Evolutionary conservation across 805 yeast species (phyloP), one percentile per base, ranked within the genome.

Genomic region (Metschnikowia santaceciliae): DNA sequence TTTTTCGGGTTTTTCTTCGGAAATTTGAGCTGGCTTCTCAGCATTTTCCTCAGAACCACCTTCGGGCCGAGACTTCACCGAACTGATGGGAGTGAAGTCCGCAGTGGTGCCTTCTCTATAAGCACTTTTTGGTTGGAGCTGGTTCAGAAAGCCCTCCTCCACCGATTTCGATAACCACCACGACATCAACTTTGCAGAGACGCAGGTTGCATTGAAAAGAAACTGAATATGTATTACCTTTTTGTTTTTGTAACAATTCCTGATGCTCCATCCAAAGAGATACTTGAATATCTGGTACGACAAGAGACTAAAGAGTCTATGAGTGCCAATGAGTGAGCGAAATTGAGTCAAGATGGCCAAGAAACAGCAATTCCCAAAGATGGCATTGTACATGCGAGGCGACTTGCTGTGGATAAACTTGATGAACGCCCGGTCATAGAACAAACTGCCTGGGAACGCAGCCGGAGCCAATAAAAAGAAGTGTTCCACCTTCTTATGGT

Each of bases 391-490:
- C 6, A 68, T 54, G 6, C 68, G 55, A 17, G 74, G 68, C 0
- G 82, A 77, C 49, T 83, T 69, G 42, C 61, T 61, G n/a, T 83
- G 78, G 67, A 88, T 81, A 55, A 85, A 80, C 56, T 73, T 75
- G 23, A 88, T 81, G 63, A 87, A 87, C 2, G 68, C 39, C 46
- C 84, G 79, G 23, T 79, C 80, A 57, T 86, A 80, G 30, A 92
- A 72, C 42, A 90, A 68, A 1, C 82, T 74, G 0, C 98, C 98
- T 0, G 96, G 95, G 63, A 81, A 94, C 2, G 90, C 84, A 0
- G 98, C 98, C 0, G 99, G 98, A 0, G 97, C 88, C 48, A 92
- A 68, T 0, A 92, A 88, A 30, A 88, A 74, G 61, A 89, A 88
- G 48, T 79, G 76, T 49, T 83, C 84, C 17, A 92, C 66, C 54